phyloP scores from a whole-genome alignment of 106 monocot species.

The Dendrobium catenatum region DNA sequence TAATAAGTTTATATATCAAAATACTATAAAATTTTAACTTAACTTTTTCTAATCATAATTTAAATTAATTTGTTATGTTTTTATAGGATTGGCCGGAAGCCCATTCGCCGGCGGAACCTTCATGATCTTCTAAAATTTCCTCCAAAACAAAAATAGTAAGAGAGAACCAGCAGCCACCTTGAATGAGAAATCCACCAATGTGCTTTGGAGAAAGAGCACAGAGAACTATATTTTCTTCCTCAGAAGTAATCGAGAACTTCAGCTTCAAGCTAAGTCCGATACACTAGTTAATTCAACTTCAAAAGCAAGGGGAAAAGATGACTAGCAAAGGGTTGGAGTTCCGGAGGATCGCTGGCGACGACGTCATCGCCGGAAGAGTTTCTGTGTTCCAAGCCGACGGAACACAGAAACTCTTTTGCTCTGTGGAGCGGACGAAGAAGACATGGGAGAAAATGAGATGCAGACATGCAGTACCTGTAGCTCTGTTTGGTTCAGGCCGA shows the following conservation, averaged over 20 bases:
- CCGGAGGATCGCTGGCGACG: background rate
- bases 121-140: conserved; percentile 1
- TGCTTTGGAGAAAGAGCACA: background rate
- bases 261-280: background rate
- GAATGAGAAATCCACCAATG: background rate
- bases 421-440: too few relatives aligned
- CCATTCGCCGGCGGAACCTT: conserved; percentile 14
- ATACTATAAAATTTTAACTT: too few relatives aligned
- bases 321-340: background rate
- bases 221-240: background rate
- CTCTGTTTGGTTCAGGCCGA: too few relatives aligned
- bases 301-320: background rate
- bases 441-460: too few relatives aligned
- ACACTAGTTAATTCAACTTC: background rate
- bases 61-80: too few relatives aligned
- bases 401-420: too few relatives aligned
- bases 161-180: too few relatives aligned
- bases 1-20: too few relatives aligned
- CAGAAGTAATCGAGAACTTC: background rate
- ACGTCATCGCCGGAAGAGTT: background rate
- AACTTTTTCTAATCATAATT: too few relatives aligned
- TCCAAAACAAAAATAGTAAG: background rate
- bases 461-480: too few relatives aligned
- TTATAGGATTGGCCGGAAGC: conserved; percentile 7
- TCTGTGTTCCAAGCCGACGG: background rate